phyloP scores from a whole-genome alignment of 2,329 filamentous ascomycete species.

The Huntiella omanensis region DNA sequence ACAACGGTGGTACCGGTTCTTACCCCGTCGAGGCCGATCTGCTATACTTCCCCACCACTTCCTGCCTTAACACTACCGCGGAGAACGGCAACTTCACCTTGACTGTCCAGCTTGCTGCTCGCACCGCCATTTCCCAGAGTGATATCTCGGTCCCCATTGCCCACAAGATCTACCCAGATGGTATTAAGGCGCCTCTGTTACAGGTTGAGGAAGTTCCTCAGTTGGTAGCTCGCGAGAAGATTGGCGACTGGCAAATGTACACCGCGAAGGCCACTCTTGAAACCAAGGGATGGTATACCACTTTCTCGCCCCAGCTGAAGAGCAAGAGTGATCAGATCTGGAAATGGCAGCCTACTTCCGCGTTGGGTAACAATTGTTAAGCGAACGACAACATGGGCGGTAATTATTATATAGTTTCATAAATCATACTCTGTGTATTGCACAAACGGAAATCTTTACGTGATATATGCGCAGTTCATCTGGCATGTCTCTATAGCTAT shows the following conservation, averaged over 20 bases:
- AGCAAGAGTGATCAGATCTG: neutral
- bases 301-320: conserved; percentile 4
- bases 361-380: neutral
- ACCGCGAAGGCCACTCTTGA: neutral
- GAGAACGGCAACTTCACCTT: neutral
- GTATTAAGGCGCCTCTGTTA: neutral
- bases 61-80: conserved; percentile 13
- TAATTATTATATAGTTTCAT: no score
- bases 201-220: neutral
- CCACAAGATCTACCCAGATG: neutral
- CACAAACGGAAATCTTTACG: no score
- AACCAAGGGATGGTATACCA: neutral
- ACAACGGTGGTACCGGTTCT: conserved; percentile 15
- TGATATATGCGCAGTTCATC: no score
- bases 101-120: conserved; percentile 3
- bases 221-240: neutral
- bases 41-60: conserved; percentile 15
- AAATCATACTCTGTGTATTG: no score
- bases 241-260: conserved; percentile 7
- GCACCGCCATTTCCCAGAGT: neutral
- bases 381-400: neutral
- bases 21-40: conserved; percentile 17
- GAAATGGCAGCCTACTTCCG: neutral
- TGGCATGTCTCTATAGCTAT: no score
- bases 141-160: conserved; percentile 2